Base-by-base conservation (phyloP, 2,329 filamentous ascomycete species). In the Byssothecium circinans region DNA sequence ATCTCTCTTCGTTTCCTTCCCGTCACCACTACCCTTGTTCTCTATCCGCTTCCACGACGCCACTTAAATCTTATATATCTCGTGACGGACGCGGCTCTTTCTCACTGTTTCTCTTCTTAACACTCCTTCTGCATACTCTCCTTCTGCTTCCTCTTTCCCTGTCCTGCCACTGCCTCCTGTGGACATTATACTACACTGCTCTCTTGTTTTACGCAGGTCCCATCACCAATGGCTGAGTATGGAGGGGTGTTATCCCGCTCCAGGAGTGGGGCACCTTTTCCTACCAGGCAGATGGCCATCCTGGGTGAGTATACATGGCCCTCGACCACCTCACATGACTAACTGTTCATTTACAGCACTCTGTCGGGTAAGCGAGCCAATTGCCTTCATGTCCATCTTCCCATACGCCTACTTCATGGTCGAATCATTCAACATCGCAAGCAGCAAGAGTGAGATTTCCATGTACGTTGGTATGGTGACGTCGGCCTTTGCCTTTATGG, bases 311-410 rank as follows among this genome's bases (percentile, higher is more conserved):
- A 43, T 19, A 19, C 15, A 36, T 19, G n/a, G 17, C 17, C 19
- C 20, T 8, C 15, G 15, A 11, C 17, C 8, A 18, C 40, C 45
- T 48, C 34, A 53, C 48, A 20, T 43, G 15, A 10, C 23, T 25
- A 10, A 25, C 23, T 10, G 10, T 25, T 10, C 5, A 18, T 39
- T 2, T 18, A 22, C 54, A 95, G 91, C 91, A 37, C 80, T 96
- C 65, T 96, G 91, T 75, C 87, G 94, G 67, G 92, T 99, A 77
- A 96, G 91, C 78, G 94, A 99, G 71, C 94, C 94, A 43, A 97
- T 99, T 71, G 94, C 94, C 5, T 97, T 99, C 79, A 97, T 96
- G 90, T 96, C 91, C 44, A 96, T 97, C 61, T 97, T 99, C 69
- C 94, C 94, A 1, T 99, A 97, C 73, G 91, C 95, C 61, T 97